These are phyloP conservation scores for Antitrichia curtipendula DNA, from an alignment of 225 moss, liverwort and hornwort species.

Conservation along the genomic window DNA sequence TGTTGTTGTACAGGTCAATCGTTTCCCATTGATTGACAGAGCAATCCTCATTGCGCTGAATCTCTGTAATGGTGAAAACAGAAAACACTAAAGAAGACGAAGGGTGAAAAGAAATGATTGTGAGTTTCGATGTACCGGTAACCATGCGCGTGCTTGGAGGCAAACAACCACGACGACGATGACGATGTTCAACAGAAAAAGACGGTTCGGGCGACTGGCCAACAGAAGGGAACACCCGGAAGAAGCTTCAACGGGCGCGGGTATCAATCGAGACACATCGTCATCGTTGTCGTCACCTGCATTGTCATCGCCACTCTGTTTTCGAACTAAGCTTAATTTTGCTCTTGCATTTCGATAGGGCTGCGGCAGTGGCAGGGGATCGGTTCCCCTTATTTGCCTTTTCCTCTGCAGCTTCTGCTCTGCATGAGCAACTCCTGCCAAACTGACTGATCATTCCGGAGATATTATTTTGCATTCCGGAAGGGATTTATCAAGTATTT, in stretches of 20 bases:
- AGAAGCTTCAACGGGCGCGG: not conserved
- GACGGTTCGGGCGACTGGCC: conserved; percentile 2
- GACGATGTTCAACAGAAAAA: not conserved
- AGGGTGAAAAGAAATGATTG: not conserved
- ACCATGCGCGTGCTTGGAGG: not conserved
- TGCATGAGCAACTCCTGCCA: not conserved
- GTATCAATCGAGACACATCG: not conserved
- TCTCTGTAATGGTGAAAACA: not conserved
- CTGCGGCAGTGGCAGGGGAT: not conserved
- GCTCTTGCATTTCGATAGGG: not conserved
- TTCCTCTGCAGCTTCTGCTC: not conserved
- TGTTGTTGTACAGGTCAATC: not conserved
- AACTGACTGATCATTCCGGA: not conserved
- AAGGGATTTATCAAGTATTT: not conserved
- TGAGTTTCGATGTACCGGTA: not conserved
- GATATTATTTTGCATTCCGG: not conserved
- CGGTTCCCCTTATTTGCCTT: not conserved
- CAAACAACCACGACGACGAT: not conserved
- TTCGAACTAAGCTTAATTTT: not conserved
- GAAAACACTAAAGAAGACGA: not conserved
- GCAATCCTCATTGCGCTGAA: not conserved
- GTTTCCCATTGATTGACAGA: not conserved
- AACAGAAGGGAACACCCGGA: not conserved
- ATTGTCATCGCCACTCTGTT: not conserved
- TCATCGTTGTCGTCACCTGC: not conserved